phyloP scores from a whole-genome alignment of 441 rosid species.

The Euphorbia celastroides region DNA sequence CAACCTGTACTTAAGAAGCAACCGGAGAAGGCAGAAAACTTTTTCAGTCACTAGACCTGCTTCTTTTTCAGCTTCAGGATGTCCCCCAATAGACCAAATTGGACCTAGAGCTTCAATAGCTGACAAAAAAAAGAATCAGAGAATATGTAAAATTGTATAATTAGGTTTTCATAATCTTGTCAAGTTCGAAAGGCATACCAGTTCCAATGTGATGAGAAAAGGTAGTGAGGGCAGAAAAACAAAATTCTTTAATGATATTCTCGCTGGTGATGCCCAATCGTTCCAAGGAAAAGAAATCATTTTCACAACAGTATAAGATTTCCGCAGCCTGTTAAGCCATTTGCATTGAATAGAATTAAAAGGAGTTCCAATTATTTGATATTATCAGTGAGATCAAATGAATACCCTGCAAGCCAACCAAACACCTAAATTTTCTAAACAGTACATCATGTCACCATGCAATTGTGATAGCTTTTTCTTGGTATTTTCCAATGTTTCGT shows the following conservation, averaged over 20 bases:
- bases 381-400: neutral
- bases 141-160: slow-evolving; percentile 1
- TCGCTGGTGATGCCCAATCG: slow-evolving; percentile 36
- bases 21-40: slow-evolving; percentile 51
- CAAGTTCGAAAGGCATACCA: slow-evolving; percentile 39
- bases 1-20: slow-evolving; percentile 73
- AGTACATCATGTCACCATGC: slow-evolving; percentile 52
- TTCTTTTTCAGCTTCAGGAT: slow-evolving; percentile 31
- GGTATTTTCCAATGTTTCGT: slow-evolving; percentile 29
- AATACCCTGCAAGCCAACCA: slow-evolving; percentile 79
- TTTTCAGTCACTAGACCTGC: slow-evolving; percentile 51
- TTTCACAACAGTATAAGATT: slow-evolving; percentile 38
- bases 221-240: slow-evolving; percentile 43
- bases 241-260: slow-evolving; percentile 38
- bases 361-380: slow-evolving; percentile 12
- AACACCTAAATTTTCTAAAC: slow-evolving; percentile 68
- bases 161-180: slow-evolving; percentile 2
- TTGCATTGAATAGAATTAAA: slow-evolving; percentile 7
- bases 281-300: slow-evolving; percentile 38
- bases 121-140: slow-evolving; percentile 7
- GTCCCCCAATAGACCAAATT: slow-evolving; percentile 35
- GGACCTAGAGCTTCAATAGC: slow-evolving; percentile 26
- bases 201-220: slow-evolving; percentile 37
- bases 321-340: slow-evolving; percentile 65
- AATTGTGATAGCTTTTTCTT: slow-evolving; percentile 40